Evolutionary conservation across 257 asterid genomes (phyloP), one percentile per base, ranked within the genome.

Genomic region (Nicotiana tomentosiformis): DNA sequence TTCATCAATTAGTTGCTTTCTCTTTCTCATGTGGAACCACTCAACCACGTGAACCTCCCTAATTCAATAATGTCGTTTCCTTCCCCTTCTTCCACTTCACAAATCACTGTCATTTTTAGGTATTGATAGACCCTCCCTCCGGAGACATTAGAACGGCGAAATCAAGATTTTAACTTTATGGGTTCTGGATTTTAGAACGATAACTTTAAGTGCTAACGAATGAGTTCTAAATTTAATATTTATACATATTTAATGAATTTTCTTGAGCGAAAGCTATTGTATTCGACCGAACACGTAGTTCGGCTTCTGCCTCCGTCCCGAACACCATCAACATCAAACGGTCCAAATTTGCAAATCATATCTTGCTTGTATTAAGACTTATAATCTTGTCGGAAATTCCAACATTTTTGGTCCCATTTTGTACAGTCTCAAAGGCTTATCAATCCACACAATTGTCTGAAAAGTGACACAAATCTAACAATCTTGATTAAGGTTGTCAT

Each of bases 381-480:
- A 56, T 70, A 77, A 60, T 68, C 78, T 85, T 83, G 88, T 86
- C 83, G 77, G 83, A 79, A 78, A 85, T 82, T 78, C 85, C 58
- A 62, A 81, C 72, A 14, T 11, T 61, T 33, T 82, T 51, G 79
- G 82, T 7, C 84, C 84, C 35, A 56, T 32, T 12, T 49, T 66
- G 60, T 4, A 33, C 72, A 70, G 29, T 4, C 14, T n/a, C 10
- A 68, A 66, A 46, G 26, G 39, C 43, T 18, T 1, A 51, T 68
- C 70, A 46, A 26, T 65, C 70, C 11, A 20, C 56, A 16, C 77
- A 56, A 29, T 20, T 60, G 55, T 66, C 32, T 58, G 10, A 58
- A 66, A 57, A 82, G 74, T 43, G 83, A 85, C 15, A 74, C 33
- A 58, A 82, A 33, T 74, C 80, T 79, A 84, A 57, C 65, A 58